phyloP scores from a whole-genome alignment of 192 early-diverging fungal genomes.

The Coemansia sp. region DNA sequence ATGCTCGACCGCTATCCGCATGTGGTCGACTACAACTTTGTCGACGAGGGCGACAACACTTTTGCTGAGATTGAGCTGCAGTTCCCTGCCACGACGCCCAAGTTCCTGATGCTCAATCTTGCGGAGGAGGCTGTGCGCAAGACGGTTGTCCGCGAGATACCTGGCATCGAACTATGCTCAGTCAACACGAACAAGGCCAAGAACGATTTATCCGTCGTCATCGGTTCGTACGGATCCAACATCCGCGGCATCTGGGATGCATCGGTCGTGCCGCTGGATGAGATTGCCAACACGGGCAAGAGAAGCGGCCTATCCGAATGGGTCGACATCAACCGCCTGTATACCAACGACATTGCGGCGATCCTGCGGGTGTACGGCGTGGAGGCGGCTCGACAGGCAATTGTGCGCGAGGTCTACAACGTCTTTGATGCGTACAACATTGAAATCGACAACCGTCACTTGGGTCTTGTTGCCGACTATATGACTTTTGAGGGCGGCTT shows the following conservation, averaged over 20 bases:
- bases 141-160: conserved; percentile 85
- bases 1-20: conserved; percentile 63
- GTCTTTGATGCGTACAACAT: conserved; percentile 97
- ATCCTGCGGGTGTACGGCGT: conserved; percentile 94
- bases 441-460: conserved; percentile 89
- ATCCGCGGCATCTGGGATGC: conserved; percentile 88
- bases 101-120: conserved; percentile 92
- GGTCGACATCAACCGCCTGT: conserved; percentile 85
- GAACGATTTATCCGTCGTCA: conserved; percentile 71
- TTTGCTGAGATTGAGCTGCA: conserved; percentile 66
- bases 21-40: conserved; percentile 61
- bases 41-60: conserved; percentile 33
- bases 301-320: conserved; percentile 51
- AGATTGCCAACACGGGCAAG: conserved; percentile 25
- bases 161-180: conserved; percentile 78
- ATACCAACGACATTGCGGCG: conserved; percentile 97
- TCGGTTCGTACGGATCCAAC: conserved; percentile 92
- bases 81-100: conserved; percentile 88
- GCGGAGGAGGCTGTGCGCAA: conserved; percentile 74
- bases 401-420: conserved; percentile 87
- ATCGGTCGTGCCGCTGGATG: conserved; percentile 48
- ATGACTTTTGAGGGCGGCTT: conserved; percentile 99
- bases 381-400: conserved; percentile 91
- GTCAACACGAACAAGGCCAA: conserved; percentile 78
- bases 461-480: conserved; percentile 96